Percentiles rank a stretch among this genome's conserved stretches.
Conservation (phyloP, 2,329 filamentous ascomycete genomes). For the Aspergillus persii region DNA sequence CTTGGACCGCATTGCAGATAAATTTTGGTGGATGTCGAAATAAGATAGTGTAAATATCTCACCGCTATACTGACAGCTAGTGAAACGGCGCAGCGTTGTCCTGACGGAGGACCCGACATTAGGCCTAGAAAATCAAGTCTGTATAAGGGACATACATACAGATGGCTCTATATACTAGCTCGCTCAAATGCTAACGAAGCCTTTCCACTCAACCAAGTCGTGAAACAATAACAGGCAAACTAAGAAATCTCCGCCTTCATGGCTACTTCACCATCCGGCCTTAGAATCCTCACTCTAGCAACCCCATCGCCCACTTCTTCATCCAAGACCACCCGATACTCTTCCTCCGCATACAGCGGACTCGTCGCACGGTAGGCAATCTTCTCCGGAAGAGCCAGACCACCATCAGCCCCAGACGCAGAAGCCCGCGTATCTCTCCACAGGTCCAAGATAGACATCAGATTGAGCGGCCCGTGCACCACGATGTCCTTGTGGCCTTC, state of each 20-base stretch:
- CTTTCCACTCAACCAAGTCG: too few relatives aligned
- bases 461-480: slow-evolving; percentile 45
- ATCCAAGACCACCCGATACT: slow-evolving; percentile 44
- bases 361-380: slow-evolving; percentile 51
- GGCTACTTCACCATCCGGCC: slow-evolving; percentile 28
- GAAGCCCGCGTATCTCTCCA: slow-evolving; percentile 40
- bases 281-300: slow-evolving; percentile 35
- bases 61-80: too few relatives aligned
- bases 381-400: slow-evolving; percentile 37
- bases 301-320: slow-evolving; percentile 32
- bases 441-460: slow-evolving; percentile 44
- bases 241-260: slow-evolving; percentile 40
- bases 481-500: slow-evolving; percentile 45
- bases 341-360: slow-evolving; percentile 50
- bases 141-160: too few relatives aligned
- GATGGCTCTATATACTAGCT: too few relatives aligned
- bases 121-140: too few relatives aligned
- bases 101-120: too few relatives aligned
- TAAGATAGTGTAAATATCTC: too few relatives aligned
- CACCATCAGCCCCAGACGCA: slow-evolving; percentile 15
- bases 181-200: too few relatives aligned
- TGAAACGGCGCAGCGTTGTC: too few relatives aligned
- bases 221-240: too few relatives aligned
- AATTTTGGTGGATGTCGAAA: too few relatives aligned
- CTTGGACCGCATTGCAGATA: too few relatives aligned